phyloP scores from a whole-genome alignment of 768 basidiomycete genomes.

The Mycena filopes region DNA sequence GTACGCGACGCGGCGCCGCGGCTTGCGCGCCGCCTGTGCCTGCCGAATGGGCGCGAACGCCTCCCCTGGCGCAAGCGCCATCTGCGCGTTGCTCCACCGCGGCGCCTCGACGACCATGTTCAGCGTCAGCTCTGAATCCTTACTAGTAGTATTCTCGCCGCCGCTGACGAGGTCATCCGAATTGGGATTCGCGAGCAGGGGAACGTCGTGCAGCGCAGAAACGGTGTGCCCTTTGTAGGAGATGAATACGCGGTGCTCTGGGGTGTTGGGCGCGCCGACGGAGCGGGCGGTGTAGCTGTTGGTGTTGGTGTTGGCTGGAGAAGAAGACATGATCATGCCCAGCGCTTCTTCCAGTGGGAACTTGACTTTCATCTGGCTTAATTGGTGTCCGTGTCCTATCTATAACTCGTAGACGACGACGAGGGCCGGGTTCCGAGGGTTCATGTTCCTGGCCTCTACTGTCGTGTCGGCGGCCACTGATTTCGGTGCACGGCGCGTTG shows the following conservation, averaged over 20 bases:
- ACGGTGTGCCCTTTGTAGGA: slow-evolving; percentile 70
- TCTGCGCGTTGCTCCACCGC: slow-evolving; percentile 88
- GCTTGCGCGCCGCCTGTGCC: slow-evolving; percentile 70
- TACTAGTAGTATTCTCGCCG: slow-evolving; percentile 74
- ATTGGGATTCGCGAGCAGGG: slow-evolving; percentile 58
- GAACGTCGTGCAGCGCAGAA: slow-evolving; percentile 79
- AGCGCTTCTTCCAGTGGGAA: no score
- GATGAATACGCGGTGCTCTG: slow-evolving; percentile 77
- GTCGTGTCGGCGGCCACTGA: no score
- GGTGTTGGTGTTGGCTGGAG: background rate
- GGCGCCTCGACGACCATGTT: slow-evolving; percentile 87
- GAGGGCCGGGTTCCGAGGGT: no score
- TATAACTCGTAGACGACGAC: no score
- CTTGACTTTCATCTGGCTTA: no score
- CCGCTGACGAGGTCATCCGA: slow-evolving; percentile 20
- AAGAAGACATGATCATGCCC: no score
- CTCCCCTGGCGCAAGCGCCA: slow-evolving; percentile 84
- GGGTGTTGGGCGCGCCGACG: slow-evolving; percentile 20
- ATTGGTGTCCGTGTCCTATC: no score
- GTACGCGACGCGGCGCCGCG: slow-evolving; percentile 72
- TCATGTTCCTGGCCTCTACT: no score
- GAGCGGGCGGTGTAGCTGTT: slow-evolving; percentile 9
- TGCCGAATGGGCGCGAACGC: slow-evolving; percentile 86
- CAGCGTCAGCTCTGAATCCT: slow-evolving; percentile 66
- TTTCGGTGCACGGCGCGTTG: no score